These are phyloP conservation scores for Tetramitus jugosus DNA, from an alignment of 208 protist genomes.

Conservation along the genomic window DNA sequence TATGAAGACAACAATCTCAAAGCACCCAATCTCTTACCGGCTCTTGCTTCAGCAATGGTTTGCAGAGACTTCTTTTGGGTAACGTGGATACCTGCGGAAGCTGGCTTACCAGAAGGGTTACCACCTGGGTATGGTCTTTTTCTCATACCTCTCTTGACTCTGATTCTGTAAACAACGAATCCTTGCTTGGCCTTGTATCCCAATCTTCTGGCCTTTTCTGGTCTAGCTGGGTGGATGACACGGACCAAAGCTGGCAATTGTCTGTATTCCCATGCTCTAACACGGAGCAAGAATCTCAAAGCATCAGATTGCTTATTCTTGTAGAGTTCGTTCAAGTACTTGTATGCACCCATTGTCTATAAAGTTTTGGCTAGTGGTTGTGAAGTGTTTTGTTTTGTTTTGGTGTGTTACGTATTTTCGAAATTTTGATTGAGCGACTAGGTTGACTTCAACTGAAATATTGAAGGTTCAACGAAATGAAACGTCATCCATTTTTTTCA, in stretches of 20 bases:
- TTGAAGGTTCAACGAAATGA: no score
- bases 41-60: slow-evolving; percentile 91
- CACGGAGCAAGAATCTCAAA: slow-evolving; percentile 95
- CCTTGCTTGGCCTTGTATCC: slow-evolving; percentile 99
- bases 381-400: no score
- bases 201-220: slow-evolving; percentile 97
- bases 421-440: no score
- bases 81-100: slow-evolving; percentile 88
- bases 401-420: no score
- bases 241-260: slow-evolving; percentile 77
- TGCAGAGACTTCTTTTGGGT: slow-evolving; percentile 92
- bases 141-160: slow-evolving; percentile 95
- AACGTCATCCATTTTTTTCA: no score
- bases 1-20: slow-evolving; percentile 99
- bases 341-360: slow-evolving; percentile 76
- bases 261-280: slow-evolving; percentile 98
- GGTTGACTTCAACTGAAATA: no score
- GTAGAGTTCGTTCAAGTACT: slow-evolving; percentile 99
- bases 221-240: slow-evolving; percentile 87
- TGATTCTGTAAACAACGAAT: slow-evolving; percentile 96
- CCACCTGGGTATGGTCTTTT: slow-evolving; percentile 93
- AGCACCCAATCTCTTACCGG: slow-evolving; percentile 84
- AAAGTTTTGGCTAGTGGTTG: slow-evolving; percentile 4
- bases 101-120: slow-evolving; percentile 97
- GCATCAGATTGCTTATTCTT: slow-evolving; percentile 99